Conservation (phyloP, 2,329 filamentous ascomycete genomes). For the Botrytis squamosa region DNA sequence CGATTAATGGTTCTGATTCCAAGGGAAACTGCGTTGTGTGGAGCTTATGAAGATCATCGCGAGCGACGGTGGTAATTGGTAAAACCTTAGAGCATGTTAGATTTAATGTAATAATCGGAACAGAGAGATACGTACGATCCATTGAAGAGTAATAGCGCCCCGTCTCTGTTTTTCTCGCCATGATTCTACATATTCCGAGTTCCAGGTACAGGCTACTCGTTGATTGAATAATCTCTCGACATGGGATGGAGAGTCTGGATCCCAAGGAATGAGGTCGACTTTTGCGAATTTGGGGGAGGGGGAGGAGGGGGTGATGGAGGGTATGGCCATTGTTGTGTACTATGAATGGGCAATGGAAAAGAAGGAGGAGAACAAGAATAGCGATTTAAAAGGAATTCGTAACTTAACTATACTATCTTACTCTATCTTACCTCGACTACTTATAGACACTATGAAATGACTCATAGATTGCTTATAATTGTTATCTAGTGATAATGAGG, state of each 20-base stretch:
- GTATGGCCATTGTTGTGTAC: not conserved
- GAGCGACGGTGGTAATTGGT: not conserved
- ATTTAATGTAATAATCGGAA: not conserved
- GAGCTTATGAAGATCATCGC: not conserved
- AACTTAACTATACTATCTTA: not conserved
- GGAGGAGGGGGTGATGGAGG: not conserved
- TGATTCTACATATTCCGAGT: constrained; percentile 39
- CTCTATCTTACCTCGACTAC: not conserved
- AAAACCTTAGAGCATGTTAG: not conserved
- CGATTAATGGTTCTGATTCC: constrained; percentile 26
- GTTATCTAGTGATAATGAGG: not conserved
- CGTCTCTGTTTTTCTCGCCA: constrained; percentile 27
- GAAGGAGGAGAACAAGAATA: not conserved
- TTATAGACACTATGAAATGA: not conserved
- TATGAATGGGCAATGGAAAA: not conserved
- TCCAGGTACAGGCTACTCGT: constrained; percentile 47
- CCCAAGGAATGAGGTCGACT: constrained; percentile 45
- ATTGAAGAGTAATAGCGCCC: constrained; percentile 29
- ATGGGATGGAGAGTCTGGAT: constrained; percentile 43
- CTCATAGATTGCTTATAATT: not conserved
- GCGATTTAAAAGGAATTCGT: not conserved
- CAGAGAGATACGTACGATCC: constrained; percentile 29
- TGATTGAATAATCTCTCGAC: constrained; percentile 44
- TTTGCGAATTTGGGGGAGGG: not conserved
- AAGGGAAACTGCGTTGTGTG: constrained; percentile 28